These are phyloP conservation scores for Acacia confusa DNA, from an alignment of 306 rosid genomes.

Conservation along the genomic window DNA sequence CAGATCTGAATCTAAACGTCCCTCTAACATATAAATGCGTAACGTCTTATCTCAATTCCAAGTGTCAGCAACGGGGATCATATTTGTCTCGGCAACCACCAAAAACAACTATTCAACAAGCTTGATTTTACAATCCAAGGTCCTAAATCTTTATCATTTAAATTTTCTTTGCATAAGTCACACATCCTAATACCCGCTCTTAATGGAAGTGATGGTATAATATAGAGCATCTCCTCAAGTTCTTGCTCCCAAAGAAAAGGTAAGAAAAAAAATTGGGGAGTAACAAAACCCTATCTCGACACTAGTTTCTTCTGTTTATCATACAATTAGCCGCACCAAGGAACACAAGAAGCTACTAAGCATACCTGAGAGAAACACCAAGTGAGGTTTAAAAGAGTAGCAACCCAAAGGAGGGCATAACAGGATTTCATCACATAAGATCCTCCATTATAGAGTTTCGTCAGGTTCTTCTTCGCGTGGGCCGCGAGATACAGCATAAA, in stretches of 20 bases:
- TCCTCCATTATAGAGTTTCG: slow-evolving; percentile 46
- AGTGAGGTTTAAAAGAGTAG: slow-evolving; percentile 56
- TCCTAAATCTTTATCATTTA: not conserved
- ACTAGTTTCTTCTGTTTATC: slow-evolving; percentile 1
- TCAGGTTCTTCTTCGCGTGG: slow-evolving; percentile 59
- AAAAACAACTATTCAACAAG: not conserved
- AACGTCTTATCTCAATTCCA: not conserved
- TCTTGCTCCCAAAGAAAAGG: not conserved
- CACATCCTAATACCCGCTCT: not conserved
- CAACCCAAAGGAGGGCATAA: slow-evolving; percentile 69
- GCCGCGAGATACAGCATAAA: slow-evolving; percentile 52
- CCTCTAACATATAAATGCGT: not conserved
- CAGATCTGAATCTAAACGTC: not conserved
- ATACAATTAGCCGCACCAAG: not conserved
- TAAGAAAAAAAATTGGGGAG: not conserved
- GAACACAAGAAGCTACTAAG: not conserved
- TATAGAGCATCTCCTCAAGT: not conserved
- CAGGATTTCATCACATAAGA: slow-evolving; percentile 53
- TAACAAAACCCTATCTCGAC: not conserved
- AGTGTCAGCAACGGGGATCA: not conserved
- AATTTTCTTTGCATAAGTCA: not conserved
- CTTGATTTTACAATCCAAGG: not conserved
- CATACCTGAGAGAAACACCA: slow-evolving; percentile 71
- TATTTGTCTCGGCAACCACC: not conserved
- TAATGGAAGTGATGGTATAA: not conserved